Evolutionary conservation across 192 early-diverging fungal species (phyloP), one percentile per base, ranked within the genome.

Genomic region (Backusella liffmaniae): DNA sequence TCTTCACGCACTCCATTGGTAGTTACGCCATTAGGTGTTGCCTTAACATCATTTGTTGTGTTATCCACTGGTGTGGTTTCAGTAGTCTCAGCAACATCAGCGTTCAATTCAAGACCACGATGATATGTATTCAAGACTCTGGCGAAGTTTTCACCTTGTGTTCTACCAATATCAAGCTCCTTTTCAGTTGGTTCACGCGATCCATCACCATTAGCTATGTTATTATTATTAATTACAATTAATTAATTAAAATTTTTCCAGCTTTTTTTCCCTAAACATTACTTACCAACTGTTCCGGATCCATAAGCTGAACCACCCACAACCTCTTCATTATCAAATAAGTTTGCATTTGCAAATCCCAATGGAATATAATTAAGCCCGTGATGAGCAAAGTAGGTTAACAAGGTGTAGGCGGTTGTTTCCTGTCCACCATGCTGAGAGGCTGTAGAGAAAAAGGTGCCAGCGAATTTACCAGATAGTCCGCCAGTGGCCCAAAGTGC

Each of bases 351-450:
- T 1, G 75, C 39, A 74, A 83, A 88, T 34, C 92, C 92, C 16
- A 94, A 72, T 8, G 94, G 93, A 59, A 94, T 90, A 77, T 85
- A 96, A 71, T 87, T 82, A 49, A 96, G 87, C 51, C 93, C 94
- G 76, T 94, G 92, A 81, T 94, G 93, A 10, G 85, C 88, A 37
- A 93, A 84, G 77, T 87, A 84, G 10, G 91, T 83, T 18, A 95
- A 67, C 70, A 92, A 79, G 18, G 88, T 86, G 1, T 90, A 75
- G 26, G 88, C 87, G 4, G 93, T 94, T 53, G 86, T 86, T 76
- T 96, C 94, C 83, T 94, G 93, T 21, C 93, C 93, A 71, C 93
- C 93, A 79, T 91, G 89, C 82, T 93, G 92, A 62, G 85, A 81
- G 6, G 82, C 88, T 23, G 92, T 93, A 70, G 93, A 92, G 72